Evolutionary conservation across 2,329 filamentous ascomycete genomes (phyloP), one percentile per base, ranked within the genome.

Genomic region (Fusarium beomiforme): DNA sequence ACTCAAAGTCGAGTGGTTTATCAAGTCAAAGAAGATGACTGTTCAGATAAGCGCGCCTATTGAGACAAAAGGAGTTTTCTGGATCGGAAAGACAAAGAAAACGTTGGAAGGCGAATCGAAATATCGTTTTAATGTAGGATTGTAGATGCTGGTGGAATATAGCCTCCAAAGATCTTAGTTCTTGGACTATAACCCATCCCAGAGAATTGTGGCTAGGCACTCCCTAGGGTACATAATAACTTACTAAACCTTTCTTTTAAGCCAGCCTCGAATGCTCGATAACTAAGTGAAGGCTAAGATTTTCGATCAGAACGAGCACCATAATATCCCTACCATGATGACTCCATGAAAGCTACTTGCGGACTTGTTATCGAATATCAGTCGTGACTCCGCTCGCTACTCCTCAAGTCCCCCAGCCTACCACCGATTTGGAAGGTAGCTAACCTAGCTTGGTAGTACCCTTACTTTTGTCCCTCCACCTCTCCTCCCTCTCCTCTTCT

Each of bases 341-440:
- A 34, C 12, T 14, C 33, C 13, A 50, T 50, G 17, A 17, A 29
- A 8, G 8, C 41, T 42, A 19, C 21, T 42, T 42, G 37, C 53
- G 39, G 39, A 55, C 31, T 55, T 55, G 39, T 47, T 55, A 46
- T 55, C 53, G 47, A 26, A 46, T 26, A 23, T 24, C 26, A 24
- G 17, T 34, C 47, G 21, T 46, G 39, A 39, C 53, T 47, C 53
- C 39, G 39, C 39, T 24, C 17, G 8, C 26, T 65, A 55, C 67
- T 71, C 62, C 57, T 24, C 26, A 39, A 49, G 39, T 33, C 71
- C 68, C 68, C 64, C 67, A 54, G 63, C 50, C 72, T 75, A 75
- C 72, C 66, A 76, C 72, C 59, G 65, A 76, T 68, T 21, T 68
- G 72, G 74, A 74, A 76, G 74, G 74, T 75, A 72, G 50, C 66